Conservation (phyloP, 83 land plant genomes). For the Diphasiastrum complanatum region DNA sequence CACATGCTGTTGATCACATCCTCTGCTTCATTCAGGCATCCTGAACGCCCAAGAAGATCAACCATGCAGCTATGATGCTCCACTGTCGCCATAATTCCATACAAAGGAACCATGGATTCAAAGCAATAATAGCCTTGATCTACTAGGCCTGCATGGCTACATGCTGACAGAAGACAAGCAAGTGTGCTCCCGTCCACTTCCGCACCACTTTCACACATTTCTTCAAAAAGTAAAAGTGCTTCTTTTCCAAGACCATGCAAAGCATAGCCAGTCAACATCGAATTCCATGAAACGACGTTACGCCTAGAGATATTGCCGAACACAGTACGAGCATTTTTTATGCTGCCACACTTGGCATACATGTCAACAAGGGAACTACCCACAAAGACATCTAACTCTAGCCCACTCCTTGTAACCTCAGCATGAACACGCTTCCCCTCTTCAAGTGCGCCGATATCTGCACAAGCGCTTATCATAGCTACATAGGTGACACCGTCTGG, state of each 20-base stretch:
- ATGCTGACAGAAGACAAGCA: background rate
- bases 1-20: background rate
- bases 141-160: background rate
- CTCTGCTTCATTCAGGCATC: background rate
- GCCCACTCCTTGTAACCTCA: no score
- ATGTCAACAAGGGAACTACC: background rate
- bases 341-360: background rate
- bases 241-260: background rate
- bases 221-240: background rate
- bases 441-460: background rate
- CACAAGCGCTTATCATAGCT: background rate
- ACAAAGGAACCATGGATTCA: background rate
- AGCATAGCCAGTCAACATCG: background rate
- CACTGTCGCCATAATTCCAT: background rate
- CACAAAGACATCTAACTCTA: no score
- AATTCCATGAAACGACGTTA: background rate
- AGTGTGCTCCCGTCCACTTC: background rate
- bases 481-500: background rate
- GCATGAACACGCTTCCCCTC: background rate
- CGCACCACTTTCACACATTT: background rate
- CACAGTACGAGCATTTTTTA: background rate
- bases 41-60: no score
- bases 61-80: constrained; percentile 1
- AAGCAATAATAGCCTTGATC: background rate
- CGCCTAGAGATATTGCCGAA: background rate